Percentiles rank a stretch among this genome's conserved stretches.
Evolutionary conservation across 2,329 filamentous ascomycete genomes (phyloP).

Genomic region (Cercospora berteroae): DNA sequence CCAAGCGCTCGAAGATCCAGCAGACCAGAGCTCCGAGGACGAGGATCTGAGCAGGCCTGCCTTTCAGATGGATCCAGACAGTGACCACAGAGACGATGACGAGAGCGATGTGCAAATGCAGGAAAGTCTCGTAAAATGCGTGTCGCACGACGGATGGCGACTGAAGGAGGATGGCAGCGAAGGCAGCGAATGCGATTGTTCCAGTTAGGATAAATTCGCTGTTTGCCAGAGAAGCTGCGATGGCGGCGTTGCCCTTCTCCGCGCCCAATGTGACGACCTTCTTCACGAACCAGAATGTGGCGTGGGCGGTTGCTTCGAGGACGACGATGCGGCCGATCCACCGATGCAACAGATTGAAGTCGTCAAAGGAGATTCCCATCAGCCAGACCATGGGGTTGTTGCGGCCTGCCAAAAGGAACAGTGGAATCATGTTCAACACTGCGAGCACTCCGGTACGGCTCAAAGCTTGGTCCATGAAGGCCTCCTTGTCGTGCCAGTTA

Average conservation of each 20-base stretch:
- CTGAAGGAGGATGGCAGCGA: constrained; percentile 64
- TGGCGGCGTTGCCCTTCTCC: constrained; percentile 51
- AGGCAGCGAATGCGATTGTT: constrained; percentile 60
- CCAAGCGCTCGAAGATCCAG: constrained; percentile 64
- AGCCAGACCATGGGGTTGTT: constrained; percentile 76
- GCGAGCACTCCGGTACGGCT: constrained; percentile 69
- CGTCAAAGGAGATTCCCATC: constrained; percentile 74
- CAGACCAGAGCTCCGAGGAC: constrained; percentile 63
- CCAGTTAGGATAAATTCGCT: constrained; percentile 58
- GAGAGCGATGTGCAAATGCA: constrained; percentile 66
- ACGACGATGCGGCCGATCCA: constrained; percentile 77
- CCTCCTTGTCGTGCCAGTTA: constrained; percentile 57
- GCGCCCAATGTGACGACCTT: constrained; percentile 42
- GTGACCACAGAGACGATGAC: constrained; percentile 61
- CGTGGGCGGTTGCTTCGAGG: constrained; percentile 66
- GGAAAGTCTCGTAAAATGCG: constrained; percentile 77
- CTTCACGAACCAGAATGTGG: constrained; percentile 56
- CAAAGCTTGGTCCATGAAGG: constrained; percentile 67
- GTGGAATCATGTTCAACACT: constrained; percentile 73
- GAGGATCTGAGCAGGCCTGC: constrained; percentile 58
- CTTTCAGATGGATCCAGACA: constrained; percentile 64
- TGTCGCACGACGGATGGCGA: constrained; percentile 70
- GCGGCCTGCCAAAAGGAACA: constrained; percentile 70
- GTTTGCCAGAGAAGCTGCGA: constrained; percentile 42
- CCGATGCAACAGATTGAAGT: constrained; percentile 76